These are phyloP conservation scores for Hymenoscyphus albidus DNA, from an alignment of 2,329 filamentous ascomycete species.

Conservation along the genomic window DNA sequence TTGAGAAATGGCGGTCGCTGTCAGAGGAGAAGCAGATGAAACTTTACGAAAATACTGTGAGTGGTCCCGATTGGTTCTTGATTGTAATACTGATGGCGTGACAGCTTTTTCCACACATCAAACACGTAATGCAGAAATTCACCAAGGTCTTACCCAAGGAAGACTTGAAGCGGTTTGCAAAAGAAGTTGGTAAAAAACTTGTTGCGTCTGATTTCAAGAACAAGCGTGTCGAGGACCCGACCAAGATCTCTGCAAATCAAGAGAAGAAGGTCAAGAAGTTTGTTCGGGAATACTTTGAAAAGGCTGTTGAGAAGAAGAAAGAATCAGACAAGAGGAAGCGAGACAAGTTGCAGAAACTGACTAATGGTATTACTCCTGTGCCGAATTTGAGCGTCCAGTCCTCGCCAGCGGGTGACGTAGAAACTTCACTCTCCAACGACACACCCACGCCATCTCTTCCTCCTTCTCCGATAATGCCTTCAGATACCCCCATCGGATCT, in stretches of 20 bases:
- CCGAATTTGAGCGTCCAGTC: not conserved
- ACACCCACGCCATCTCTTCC: constrained; percentile 35
- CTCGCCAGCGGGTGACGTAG: constrained; percentile 28
- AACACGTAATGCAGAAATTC: constrained; percentile 82
- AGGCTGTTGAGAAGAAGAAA: constrained; percentile 72
- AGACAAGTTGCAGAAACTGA: constrained; percentile 34
- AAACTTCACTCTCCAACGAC: constrained; percentile 12
- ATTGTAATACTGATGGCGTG: constrained; percentile 18
- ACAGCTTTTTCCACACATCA: constrained; percentile 82
- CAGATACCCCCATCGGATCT: constrained; percentile 41
- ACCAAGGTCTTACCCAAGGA: constrained; percentile 83
- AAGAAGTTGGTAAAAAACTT: constrained; percentile 78
- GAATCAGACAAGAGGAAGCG: constrained; percentile 66
- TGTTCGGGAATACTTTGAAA: constrained; percentile 82
- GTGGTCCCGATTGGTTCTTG: constrained; percentile 35
- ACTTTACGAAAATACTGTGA: constrained; percentile 87
- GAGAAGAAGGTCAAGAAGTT: constrained; percentile 78
- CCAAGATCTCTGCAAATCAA: constrained; percentile 71
- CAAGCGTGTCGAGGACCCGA: constrained; percentile 78
- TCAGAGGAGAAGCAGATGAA: constrained; percentile 87
- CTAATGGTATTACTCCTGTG: constrained; percentile 26
- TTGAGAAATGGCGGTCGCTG: constrained; percentile 67
- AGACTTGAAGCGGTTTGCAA: constrained; percentile 58
- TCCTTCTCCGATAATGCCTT: constrained; percentile 39
- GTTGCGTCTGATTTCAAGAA: constrained; percentile 91